Base-by-base conservation (phyloP, 176 grass and related monocot genomes). In the Saccharum officinarum region DNA sequence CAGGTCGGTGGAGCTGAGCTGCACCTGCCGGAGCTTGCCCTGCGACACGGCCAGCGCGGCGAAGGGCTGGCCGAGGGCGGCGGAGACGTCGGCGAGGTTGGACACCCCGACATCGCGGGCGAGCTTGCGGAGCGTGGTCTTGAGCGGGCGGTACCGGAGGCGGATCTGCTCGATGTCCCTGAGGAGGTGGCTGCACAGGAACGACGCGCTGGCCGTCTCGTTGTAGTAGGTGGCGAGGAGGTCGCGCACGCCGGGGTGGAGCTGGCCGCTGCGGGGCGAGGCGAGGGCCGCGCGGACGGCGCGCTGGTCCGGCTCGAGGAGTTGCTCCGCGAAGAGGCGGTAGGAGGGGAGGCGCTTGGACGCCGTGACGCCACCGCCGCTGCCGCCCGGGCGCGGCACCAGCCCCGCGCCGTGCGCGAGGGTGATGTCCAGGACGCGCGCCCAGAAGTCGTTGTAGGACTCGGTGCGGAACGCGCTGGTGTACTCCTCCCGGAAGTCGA, bases 361-460 rank as follows among this genome's bases (percentile, higher is more conserved):
- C 63, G 78, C 45, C 22, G 91, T 28, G 28, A 28, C 28, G 28
- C 28, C 28, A 28, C 28, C 28, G 28, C 28, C 28, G 28, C 28
- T 28, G 47, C 52, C 55, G 15, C 47, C 78, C 2, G 77, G 28
- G 8, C 64, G 78, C 37, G 91, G 71, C 52, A 87, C 90, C 45
- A 98, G 91, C 0, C 47, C 91, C 18, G 82, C 94, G n/a, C 93
- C 97, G 47, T 98, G 93, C 31, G 81, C 92, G 66, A 98, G 89
- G 59, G 91, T 92, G 57, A 95, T 82, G 81, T 95, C 93, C 30
- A 95, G 80, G 18, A 98, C 97, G 72, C 90, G 87, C 31, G 93
- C 97, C 91, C 97, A 98, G 87, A 98, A 95, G 77, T 98, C 90
- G 88, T 88, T 92, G 88, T 94, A 98, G 17, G 93, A 96, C 87